Percentiles rank a stretch among this genome's conserved stretches.
These are phyloP conservation scores for Aspergillus carbonarius DNA, from an alignment of 2,329 filamentous ascomycete genomes.

Conservation along the genomic window DNA sequence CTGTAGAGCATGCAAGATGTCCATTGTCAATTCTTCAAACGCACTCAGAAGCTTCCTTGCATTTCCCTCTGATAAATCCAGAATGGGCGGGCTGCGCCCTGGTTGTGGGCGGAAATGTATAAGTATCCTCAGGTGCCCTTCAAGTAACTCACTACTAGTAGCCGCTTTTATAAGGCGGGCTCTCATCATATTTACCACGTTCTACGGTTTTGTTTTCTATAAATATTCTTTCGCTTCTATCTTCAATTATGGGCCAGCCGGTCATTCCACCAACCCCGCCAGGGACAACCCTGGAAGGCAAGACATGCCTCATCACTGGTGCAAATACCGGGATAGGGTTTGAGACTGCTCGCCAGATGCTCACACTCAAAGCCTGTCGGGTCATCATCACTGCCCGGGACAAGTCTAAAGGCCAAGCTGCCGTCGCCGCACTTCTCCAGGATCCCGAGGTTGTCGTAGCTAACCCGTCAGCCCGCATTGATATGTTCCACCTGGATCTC, in stretches of 20 bases:
- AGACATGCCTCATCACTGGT: constrained; percentile 50
- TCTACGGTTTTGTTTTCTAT: too few species aligned
- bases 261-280: neutral
- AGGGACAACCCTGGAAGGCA: constrained; percentile 17
- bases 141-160: neutral
- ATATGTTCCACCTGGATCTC: constrained; percentile 54
- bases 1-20: too few species aligned
- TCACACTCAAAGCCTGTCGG: constrained; percentile 40
- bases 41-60: neutral
- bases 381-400: constrained; percentile 51
- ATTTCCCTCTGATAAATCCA: neutral
- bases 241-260: neutral
- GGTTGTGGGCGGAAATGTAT: neutral
- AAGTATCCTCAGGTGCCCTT: neutral
- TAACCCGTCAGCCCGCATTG: constrained; percentile 40
- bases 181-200: too few species aligned
- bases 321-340: constrained; percentile 51
- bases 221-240: neutral
- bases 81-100: neutral
- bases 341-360: constrained; percentile 42
- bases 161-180: neutral
- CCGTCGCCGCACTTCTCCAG: constrained; percentile 4
- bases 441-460: constrained; percentile 28
- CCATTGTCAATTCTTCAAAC: too few species aligned
- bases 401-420: constrained; percentile 5